phyloP scores from a whole-genome alignment of 768 basidiomycete species.

The Mycena amicta region DNA sequence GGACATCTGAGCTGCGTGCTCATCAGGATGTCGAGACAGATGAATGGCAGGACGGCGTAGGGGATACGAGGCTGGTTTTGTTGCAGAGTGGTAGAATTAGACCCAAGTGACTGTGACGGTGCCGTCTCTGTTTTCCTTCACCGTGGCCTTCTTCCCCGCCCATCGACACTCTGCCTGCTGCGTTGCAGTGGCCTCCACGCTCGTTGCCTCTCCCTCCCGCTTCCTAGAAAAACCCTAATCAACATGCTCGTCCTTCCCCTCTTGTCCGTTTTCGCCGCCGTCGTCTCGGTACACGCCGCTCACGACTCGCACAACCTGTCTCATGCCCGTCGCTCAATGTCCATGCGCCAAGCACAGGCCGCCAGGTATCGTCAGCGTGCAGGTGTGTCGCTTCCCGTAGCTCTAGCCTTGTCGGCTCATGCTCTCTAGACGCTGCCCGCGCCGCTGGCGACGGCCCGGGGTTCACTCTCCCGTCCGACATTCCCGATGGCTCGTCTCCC shows the following conservation, averaged over 20 bases:
- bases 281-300: background rate
- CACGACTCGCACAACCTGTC: background rate
- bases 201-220: background rate
- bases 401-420: too few species aligned
- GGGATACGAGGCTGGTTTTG: background rate
- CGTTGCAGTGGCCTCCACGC: background rate
- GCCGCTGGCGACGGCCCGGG: background rate
- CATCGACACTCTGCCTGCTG: background rate
- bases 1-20: background rate
- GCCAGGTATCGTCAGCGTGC: background rate
- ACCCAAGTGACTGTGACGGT: background rate
- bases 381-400: background rate
- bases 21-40: background rate
- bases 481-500: background rate
- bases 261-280: background rate
- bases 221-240: background rate
- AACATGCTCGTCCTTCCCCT: constrained; percentile 2
- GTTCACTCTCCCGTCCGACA: background rate
- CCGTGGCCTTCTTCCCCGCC: background rate
- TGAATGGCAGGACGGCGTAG: background rate
- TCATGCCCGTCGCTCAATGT: background rate
- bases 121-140: background rate
- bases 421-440: too few species aligned
- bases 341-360: background rate
- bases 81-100: too few species aligned